These are phyloP conservation scores for Apiospora arundinis DNA, from an alignment of 2,329 filamentous ascomycete species.

Conservation along the genomic window DNA sequence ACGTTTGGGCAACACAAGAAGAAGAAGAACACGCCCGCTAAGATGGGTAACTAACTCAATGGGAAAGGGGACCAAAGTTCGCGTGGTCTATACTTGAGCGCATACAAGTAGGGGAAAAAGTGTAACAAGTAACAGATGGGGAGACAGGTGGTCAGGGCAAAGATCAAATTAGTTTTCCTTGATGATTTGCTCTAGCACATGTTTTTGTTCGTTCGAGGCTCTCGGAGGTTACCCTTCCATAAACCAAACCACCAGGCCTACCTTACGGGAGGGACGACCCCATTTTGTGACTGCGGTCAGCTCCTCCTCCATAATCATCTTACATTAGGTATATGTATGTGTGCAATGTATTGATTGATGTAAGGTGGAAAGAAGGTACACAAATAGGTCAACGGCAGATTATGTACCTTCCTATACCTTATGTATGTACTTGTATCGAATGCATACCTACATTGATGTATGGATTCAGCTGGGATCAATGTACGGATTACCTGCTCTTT, in stretches of 20 bases:
- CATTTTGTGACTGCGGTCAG: not conserved
- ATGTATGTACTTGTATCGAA: too few species aligned
- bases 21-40: not conserved
- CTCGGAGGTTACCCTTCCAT: slow-evolving; percentile 15
- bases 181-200: slow-evolving; percentile 11
- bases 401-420: not conserved
- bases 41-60: not conserved
- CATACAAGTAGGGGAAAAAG: not conserved
- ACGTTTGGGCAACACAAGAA: not conserved
- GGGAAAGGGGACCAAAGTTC: not conserved
- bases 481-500: not conserved
- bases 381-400: not conserved
- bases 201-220: slow-evolving; percentile 16
- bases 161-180: slow-evolving; percentile 6
- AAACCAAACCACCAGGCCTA: not conserved
- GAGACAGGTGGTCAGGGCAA: slow-evolving; percentile 6
- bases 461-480: not conserved
- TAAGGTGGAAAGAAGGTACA: not conserved
- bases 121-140: slow-evolving; percentile 14
- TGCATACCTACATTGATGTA: not conserved
- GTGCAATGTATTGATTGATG: too few species aligned
- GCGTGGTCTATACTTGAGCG: not conserved
- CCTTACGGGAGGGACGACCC: not conserved
- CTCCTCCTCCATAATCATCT: not conserved
- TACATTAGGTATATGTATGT: not conserved